Base-by-base conservation (phyloP, 176 grass and related monocot species). In the Miscanthus lutarioriparius region DNA sequence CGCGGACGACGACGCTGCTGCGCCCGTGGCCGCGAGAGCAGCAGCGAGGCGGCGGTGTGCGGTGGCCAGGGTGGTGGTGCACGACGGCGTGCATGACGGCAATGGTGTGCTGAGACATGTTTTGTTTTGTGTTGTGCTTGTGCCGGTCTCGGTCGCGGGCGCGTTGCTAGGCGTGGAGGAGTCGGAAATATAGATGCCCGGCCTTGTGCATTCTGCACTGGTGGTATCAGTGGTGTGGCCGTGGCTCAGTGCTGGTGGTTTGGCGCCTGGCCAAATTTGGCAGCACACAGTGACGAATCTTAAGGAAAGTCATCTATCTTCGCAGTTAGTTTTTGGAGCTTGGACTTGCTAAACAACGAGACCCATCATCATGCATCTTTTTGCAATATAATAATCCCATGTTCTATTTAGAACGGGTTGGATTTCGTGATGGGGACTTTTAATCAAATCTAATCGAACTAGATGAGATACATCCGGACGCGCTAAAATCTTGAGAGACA, bases 41-140 rank as follows among this genome's bases (percentile, higher is more conserved):
- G 25, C 6, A 1, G 27, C 45, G 37, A 14, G 8, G 63, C n/a
- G 79, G 10, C n/a, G 79, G 36, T 4, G 19, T 64, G 59, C 47
- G 37, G 67, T 5, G 82, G 44, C 19, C 56, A 2, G 27, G 45
- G 47, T 35, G 67, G n/a, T 23, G 80, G 44, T 27, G 76, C 66
- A 67, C 40, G 26, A 67, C 45, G 81, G 53, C 25, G 70, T 83
- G 73, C 69, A 84, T 81, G 67, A 61, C 26, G 11, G 67, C 61
- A 3, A 45, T 19, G 35, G 74, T 8, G 75, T 59, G 76, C 15
- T 27, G 33, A 49, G 70, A 54, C 80, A 83, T 87, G 70, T 10
- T 68, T 9, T 9, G 49, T 3, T 3, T 43, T 41, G 22, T 39
- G 12, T 10, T 11, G 70, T 47, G 61, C 39, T 14, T 6, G 68